Conservation (phyloP, 768 basidiomycete species). For the Lactarius psammicola region DNA sequence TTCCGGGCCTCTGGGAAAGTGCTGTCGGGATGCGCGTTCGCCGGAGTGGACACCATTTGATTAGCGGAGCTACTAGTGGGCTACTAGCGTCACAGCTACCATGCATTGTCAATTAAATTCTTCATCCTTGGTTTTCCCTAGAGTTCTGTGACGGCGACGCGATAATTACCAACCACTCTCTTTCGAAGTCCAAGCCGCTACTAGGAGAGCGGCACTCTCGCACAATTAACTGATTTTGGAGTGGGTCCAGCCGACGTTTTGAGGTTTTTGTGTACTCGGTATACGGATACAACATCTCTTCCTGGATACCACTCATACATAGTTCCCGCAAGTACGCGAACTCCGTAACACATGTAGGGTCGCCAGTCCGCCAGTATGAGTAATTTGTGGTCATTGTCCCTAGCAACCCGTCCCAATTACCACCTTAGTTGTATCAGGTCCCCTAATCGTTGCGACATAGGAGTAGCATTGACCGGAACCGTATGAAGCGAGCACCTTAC, state of each 20-base stretch:
- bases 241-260: neutral
- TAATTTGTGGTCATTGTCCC: too few relatives aligned
- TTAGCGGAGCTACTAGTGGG: neutral
- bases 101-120: neutral
- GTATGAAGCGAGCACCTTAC: too few relatives aligned
- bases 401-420: too few relatives aligned
- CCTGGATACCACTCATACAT: neutral
- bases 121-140: neutral
- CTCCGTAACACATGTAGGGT: too few relatives aligned
- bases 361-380: too few relatives aligned
- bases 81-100: neutral
- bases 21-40: neutral
- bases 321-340: neutral
- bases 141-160: neutral
- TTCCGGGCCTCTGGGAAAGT: neutral
- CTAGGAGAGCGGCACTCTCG: neutral
- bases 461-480: too few relatives aligned
- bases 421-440: too few relatives aligned
- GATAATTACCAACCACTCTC: too few relatives aligned
- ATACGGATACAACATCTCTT: neutral
- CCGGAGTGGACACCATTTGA: neutral
- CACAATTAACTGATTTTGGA: neutral
- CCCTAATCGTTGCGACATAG: too few relatives aligned
- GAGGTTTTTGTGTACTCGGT: neutral
- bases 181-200: neutral